Evolutionary conservation across 495 filamentous ascomycete genomes (phyloP).

Genomic region (Penicillium canariense): DNA sequence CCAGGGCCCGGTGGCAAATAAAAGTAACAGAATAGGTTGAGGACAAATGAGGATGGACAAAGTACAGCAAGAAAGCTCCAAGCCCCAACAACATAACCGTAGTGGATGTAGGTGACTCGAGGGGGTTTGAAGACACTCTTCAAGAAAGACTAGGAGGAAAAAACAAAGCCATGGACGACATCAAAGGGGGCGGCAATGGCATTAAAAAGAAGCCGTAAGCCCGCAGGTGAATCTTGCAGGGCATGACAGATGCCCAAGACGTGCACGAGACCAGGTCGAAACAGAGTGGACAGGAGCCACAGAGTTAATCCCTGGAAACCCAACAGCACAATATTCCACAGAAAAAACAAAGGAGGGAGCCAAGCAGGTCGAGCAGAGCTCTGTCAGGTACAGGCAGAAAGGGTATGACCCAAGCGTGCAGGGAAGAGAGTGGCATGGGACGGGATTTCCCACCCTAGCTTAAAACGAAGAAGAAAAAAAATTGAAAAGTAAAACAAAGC

Average conservation of each 20-base stretch:
- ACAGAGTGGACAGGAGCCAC: conserved; percentile 25
- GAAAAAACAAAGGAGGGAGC: conserved; percentile 23
- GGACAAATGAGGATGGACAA: too few relatives aligned
- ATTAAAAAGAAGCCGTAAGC: conserved; percentile 28
- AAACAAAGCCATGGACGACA: conserved; percentile 4
- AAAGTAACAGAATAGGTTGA: neutral
- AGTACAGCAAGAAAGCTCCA: too few relatives aligned
- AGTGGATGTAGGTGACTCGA: neutral
- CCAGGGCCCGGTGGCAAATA: neutral
- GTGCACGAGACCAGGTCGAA: conserved; percentile 34
- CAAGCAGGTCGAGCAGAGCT: conserved; percentile 24
- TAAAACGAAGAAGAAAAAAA: conserved; percentile 11
- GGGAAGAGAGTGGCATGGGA: conserved; percentile 16
- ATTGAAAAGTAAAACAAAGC: conserved; percentile 14
- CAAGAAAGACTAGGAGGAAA: neutral
- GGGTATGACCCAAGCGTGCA: conserved; percentile 24
- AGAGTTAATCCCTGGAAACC: conserved; percentile 32
- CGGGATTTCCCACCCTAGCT: neutral
- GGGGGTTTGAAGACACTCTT: neutral
- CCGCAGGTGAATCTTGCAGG: conserved; percentile 21
- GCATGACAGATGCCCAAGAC: conserved; percentile 29
- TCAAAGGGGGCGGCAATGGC: conserved; percentile 21
- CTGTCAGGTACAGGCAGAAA: conserved; percentile 28
- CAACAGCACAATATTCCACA: conserved; percentile 32
- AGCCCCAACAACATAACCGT: neutral